Evolutionary conservation across 2,329 filamentous ascomycete species (phyloP), one percentile per base, ranked within the genome.

Genomic region (Aspergillus eucalypticola): DNA sequence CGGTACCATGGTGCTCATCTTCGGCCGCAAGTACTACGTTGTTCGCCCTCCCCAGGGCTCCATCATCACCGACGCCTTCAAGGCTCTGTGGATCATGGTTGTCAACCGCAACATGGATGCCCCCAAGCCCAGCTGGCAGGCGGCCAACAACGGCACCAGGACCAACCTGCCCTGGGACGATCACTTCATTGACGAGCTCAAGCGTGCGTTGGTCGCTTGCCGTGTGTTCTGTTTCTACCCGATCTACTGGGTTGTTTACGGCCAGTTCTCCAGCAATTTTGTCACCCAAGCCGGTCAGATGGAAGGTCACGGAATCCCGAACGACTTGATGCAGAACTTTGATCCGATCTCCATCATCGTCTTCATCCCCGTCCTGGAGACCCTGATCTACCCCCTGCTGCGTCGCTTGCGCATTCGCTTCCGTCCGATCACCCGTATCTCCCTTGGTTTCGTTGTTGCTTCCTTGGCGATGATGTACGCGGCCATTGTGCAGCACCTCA

Each of bases 311-410:
- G 89, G 89, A 32, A 83, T 91, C 3, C 90, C 90, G 69, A 93
- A 93, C 79, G 90, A 93, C 71, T 78, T 92, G 59, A 84, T 93
- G 68, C 84, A 87, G 73, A 92, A 92, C 76, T 80, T 93, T 42
- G 88, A 92, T 74, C 89, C 90, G 5, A 85, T 93, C 64, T 85
- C 88, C 25, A 85, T 92, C 63, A 84, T 93, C 67, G 86, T 93
- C 70, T 84, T 92, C 75, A 89, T 92, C 52, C 89, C 89, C 2
- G 77, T 92, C 63, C 83, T 87, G 64, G 90, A 93, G 70, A 81
- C 80, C 27, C n/a, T 87, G 39, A 67, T 93, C 60, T 93, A 92
- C 75, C 90, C 90, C 0, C 71, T 81, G 17, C 82, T 92, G 59
- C 86, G 87, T 69, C 86, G 83, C 69, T 61, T 82, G 27, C 84